phyloP scores from a whole-genome alignment of 768 basidiomycete species.

The Tephrocybe rancida region DNA sequence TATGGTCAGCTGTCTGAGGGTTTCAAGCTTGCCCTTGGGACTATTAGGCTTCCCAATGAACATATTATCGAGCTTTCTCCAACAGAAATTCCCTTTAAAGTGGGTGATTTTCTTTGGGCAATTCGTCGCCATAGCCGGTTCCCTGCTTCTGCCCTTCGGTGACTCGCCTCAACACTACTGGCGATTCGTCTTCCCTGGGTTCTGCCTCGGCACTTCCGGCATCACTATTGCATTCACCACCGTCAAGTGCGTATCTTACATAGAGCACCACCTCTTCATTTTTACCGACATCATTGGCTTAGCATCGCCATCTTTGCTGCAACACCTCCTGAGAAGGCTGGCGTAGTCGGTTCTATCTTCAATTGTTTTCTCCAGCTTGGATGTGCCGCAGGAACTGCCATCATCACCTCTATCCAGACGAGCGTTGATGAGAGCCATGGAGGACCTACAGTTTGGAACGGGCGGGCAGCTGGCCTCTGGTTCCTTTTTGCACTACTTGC shows the following conservation, averaged over 20 bases:
- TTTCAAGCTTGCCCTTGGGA: not conserved
- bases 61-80: not conserved
- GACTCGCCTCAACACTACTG: not conserved
- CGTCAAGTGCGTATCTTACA: not conserved
- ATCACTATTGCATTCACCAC: not conserved
- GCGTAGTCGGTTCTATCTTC: no score
- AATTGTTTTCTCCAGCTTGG: no score
- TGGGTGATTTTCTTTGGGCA: not conserved
- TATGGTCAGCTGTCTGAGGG: not conserved
- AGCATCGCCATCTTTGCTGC: no score
- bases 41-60: not conserved
- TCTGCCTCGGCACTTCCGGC: not conserved
- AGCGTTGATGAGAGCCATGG: no score
- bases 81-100: not conserved
- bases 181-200: not conserved
- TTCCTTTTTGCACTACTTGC: no score
- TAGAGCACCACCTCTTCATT: no score
- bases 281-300: no score
- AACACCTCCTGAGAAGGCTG: no score
- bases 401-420: no score
- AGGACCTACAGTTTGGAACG: no score
- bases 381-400: no score
- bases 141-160: not conserved
- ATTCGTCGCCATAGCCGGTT: not conserved
- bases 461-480: no score